Base-by-base conservation (phyloP, 1,284 basidiomycete species). In the Marasmius oreades region DNA sequence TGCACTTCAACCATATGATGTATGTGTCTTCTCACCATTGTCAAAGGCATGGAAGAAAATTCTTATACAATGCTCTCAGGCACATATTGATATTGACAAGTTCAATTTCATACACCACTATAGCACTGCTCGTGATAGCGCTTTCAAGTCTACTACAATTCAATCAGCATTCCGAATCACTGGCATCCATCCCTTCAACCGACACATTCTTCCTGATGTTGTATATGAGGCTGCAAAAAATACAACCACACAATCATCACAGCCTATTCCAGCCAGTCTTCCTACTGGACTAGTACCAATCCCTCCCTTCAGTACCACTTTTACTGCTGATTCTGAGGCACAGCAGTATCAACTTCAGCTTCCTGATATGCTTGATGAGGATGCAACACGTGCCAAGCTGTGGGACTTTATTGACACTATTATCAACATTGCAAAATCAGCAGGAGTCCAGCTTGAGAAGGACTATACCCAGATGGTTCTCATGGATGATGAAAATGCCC, bases 131-230 rank as follows among this genome's bases (percentile, higher is more conserved):
- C 62, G 67, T 10, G 22, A 53, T 0, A 18, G 22, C 0, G 66
- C 69, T 16, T 63, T 75, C 42, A 73, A 66, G 22, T 3, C 22
- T 2, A 16, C 48, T 0, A 73, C 8, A 7, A 44, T 44, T 66
- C 10, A 73, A 14, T 55, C 67, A 2, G 65, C 70, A 16, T 76
- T 72, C 57, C 43, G 48, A 23, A 70, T 68, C 52, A 72, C 67
- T 1, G 73, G 73, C 2, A 68, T 76, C 28, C 61, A 59, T 24
- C 73, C 71, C 24, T 60, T 72, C 28, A 65, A 76, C 58, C 64
- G 23, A 0, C 24, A 63, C 50, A 66, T 64, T 6, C 58, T 75
- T 39, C 59, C 65, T 0, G 22, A 50, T 1, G 51, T 52, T 14
- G 57, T 55, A 24, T 68, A 62, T 53, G 64, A 58, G 28, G 64